Base-by-base conservation (phyloP, 768 basidiomycete genomes). In the Punctularia strigosozonata region DNA sequence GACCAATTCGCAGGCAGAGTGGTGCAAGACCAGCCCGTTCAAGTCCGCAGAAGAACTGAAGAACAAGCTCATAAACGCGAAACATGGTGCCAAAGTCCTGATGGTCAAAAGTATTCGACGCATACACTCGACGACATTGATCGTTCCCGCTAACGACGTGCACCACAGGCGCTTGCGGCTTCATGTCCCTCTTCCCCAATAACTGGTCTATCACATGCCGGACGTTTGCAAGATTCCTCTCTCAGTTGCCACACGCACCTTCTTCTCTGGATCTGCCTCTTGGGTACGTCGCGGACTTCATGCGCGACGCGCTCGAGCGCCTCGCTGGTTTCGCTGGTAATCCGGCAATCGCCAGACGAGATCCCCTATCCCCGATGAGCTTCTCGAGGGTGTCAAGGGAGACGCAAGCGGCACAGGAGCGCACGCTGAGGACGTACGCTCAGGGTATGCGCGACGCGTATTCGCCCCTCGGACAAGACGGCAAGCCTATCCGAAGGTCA, bases 201-300 rank as follows among this genome's bases (percentile, higher is more conserved):
- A 70, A 60, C 28, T 69, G 74, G 4, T 76, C 77, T 24, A 68
- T 79, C 31, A 69, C 74, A 12, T 80, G 81, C 50, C 73, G 75
- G 45, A 71, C 73, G 4, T 72, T 80, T 46, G 46, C 61, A 38
- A 75, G 72, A 49, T 87, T 86, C 53, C 54, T 86, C 7, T 57
- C 62, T 12, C 68, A 73, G 13, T 66, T 73, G 25, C 70, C 77
- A 6, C 66, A 51, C 19, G 52, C 60, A 10, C 58, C 66, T 15
- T 75, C 77, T 28, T 70, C 74, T 37, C 57, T 73, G n/a, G 34
- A 50, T 0, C 58, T 58, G 4, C 65, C 65, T 4, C 36, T 50
- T 15, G 45, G 59, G 1, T 42, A 64, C 2, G 52, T 60, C 4
- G 41, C 49, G 17, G 70, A 76, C 20, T 69, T 76, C 18, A 77